A percentile compares a stretch with the other conserved stretches of the same genome.
Evolutionary conservation across 2,329 filamentous ascomycete genomes (phyloP).

Genomic region (Leptosphaerulina australis): DNA sequence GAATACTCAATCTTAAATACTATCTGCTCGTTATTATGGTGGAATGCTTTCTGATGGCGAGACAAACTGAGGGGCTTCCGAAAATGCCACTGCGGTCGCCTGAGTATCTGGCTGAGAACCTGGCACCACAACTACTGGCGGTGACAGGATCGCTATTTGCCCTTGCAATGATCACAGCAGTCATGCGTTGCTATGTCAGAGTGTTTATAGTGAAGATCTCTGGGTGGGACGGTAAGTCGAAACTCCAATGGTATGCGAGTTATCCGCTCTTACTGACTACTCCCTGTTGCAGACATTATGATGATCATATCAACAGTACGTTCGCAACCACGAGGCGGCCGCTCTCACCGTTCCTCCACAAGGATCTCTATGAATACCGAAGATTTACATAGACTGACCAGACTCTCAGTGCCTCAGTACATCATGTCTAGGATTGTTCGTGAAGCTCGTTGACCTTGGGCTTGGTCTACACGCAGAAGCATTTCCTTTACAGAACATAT

Average conservation of each 20-base stretch:
- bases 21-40: background rate
- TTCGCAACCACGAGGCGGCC: slow-evolving; percentile 1
- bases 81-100: background rate
- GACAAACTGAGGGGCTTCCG: background rate
- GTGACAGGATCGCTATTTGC: slow-evolving; percentile 49
- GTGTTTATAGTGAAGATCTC: slow-evolving; percentile 31
- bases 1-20: background rate
- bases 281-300: slow-evolving; percentile 48
- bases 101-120: slow-evolving; percentile 47
- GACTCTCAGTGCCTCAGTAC: slow-evolving; percentile 19
- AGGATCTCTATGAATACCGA: background rate
- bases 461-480: slow-evolving; percentile 55
- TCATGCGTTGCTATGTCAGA: slow-evolving; percentile 30
- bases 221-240: slow-evolving; percentile 28
- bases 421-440: slow-evolving; percentile 26
- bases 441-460: slow-evolving; percentile 45
- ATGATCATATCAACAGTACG: slow-evolving; percentile 28
- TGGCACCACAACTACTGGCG: slow-evolving; percentile 46
- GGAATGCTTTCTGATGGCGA: background rate
- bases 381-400: background rate
- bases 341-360: background rate
- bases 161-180: slow-evolving; percentile 31
- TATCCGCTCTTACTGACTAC: slow-evolving; percentile 9
- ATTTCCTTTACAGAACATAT: slow-evolving; percentile 34
- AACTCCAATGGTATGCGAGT: background rate